Evolutionary conservation across 2,329 filamentous ascomycete genomes (phyloP).

Genomic region (Penicillium occitanis): DNA sequence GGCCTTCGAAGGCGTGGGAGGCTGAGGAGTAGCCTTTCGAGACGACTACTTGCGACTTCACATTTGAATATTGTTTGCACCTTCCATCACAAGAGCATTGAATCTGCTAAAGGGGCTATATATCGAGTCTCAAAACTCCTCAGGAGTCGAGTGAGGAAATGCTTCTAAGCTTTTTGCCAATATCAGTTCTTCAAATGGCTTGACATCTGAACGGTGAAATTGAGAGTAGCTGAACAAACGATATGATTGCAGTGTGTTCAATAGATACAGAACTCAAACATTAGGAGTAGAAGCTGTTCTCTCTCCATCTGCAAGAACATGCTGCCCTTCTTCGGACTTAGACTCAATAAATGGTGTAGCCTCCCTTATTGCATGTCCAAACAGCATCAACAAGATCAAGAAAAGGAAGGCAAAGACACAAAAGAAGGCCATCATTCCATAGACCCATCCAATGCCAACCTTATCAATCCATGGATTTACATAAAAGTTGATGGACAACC

Average conservation of each 20-base stretch:
- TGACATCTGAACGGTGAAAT: not conserved
- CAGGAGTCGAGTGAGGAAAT: not conserved
- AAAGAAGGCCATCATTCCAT: constrained; percentile 6
- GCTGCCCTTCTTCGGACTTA: constrained; percentile 2
- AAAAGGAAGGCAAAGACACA: not conserved
- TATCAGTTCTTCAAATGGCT: not conserved
- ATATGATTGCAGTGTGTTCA: not conserved
- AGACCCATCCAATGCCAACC: constrained; percentile 7
- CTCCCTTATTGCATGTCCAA: constrained; percentile 3
- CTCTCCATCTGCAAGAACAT: not conserved
- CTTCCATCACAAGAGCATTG: too few species aligned
- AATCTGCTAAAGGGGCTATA: too few species aligned
- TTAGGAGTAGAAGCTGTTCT: not conserved
- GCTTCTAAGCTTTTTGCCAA: not conserved
- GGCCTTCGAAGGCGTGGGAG: too few species aligned
- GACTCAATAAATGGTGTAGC: constrained; percentile 2
- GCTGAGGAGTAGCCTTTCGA: too few species aligned
- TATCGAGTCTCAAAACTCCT: too few species aligned
- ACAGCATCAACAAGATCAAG: constrained; percentile 3
- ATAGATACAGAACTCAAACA: not conserved
- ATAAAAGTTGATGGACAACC: not conserved
- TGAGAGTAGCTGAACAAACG: not conserved
- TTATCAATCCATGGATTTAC: not conserved
- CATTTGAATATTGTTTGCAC: too few species aligned
- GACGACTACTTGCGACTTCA: too few species aligned